phyloP scores from a whole-genome alignment of 768 basidiomycete genomes.

The Candolleomyces eurysporus region DNA sequence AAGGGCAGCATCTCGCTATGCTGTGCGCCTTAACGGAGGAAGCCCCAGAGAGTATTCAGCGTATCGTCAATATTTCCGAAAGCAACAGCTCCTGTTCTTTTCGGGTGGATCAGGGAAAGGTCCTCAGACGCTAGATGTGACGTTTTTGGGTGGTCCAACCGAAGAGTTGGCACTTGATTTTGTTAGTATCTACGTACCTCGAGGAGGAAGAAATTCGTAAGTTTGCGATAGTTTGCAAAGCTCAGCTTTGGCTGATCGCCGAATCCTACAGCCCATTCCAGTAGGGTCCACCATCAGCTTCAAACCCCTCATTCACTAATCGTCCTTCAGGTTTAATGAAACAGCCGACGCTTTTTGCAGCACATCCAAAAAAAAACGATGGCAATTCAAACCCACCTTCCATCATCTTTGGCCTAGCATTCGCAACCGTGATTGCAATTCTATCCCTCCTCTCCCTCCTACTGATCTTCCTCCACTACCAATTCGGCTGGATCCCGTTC shows the following conservation, averaged over 20 bases:
- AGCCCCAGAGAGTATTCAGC: neutral
- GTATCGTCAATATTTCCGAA: neutral
- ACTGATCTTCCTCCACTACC: neutral
- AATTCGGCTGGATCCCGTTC: constrained; percentile 4
- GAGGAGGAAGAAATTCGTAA: no score
- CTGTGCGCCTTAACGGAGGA: neutral
- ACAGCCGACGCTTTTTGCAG: neutral
- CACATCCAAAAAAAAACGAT: neutral
- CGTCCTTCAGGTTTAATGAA: neutral
- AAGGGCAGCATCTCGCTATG: neutral
- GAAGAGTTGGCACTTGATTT: constrained; percentile 5
- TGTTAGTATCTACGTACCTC: constrained; percentile 1
- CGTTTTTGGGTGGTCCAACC: neutral
- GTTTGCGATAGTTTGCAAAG: no score
- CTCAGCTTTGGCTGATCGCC: no score
- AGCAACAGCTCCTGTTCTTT: constrained; percentile 3
- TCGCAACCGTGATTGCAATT: constrained; percentile 1
- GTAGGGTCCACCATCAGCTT: no score
- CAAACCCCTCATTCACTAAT: no score
- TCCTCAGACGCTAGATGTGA: neutral
- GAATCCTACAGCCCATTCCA: no score
- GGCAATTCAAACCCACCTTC: neutral
- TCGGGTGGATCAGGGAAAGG: neutral
- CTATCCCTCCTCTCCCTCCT: neutral
- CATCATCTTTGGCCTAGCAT: constrained; percentile 3